Conservation (phyloP, 805 yeast species). For the Saturnispora sanitii region DNA sequence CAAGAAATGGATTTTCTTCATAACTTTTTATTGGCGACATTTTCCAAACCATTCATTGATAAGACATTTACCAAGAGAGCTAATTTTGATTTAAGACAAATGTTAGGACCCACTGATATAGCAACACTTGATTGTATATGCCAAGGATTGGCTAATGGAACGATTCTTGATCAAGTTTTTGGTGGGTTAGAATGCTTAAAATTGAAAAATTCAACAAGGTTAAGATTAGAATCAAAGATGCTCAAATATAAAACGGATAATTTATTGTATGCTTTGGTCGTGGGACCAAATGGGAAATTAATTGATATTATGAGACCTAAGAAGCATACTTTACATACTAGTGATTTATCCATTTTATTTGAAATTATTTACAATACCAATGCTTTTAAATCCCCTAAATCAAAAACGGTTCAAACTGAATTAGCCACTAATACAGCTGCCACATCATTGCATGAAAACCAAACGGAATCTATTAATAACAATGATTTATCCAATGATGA, state of each 20-base stretch:
- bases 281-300: slow-evolving; percentile 53
- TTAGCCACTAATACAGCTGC: slow-evolving; percentile 2
- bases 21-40: slow-evolving; percentile 68
- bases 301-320: slow-evolving; percentile 67
- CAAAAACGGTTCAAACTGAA: slow-evolving; percentile 1
- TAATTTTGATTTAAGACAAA: slow-evolving; percentile 72
- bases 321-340: slow-evolving; percentile 68
- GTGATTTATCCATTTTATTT: slow-evolving; percentile 68
- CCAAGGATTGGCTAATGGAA: slow-evolving; percentile 36
- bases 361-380: slow-evolving; percentile 57
- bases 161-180: slow-evolving; percentile 50
- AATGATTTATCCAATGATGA: slow-evolving; percentile 9
- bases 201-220: slow-evolving; percentile 48
- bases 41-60: slow-evolving; percentile 70
- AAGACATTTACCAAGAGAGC: slow-evolving; percentile 60
- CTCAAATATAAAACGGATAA: slow-evolving; percentile 40
- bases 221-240: slow-evolving; percentile 46
- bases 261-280: slow-evolving; percentile 65
- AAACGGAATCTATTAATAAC: neutral
- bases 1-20: slow-evolving; percentile 66
- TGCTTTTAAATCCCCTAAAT: slow-evolving; percentile 32
- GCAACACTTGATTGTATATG: slow-evolving; percentile 61
- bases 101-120: slow-evolving; percentile 66
- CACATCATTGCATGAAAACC: too few species aligned
- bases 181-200: slow-evolving; percentile 59